Base-by-base conservation (phyloP, 2,329 filamentous ascomycete genomes). In the Passalora sequoiae region DNA sequence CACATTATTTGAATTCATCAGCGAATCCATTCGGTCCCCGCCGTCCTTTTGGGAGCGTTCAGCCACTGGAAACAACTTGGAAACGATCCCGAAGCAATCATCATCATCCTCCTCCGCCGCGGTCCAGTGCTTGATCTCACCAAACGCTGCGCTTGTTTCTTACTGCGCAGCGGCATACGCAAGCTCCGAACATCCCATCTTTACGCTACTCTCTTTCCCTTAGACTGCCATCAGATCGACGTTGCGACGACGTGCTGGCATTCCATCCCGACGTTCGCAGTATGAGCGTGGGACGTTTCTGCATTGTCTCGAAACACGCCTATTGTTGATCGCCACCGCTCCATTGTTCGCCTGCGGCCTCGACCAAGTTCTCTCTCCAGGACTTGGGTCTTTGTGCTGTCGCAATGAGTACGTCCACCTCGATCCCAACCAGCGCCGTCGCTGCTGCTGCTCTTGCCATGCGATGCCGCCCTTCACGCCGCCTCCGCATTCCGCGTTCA, bases 391-490 rank as follows among this genome's bases (percentile, higher is more conserved):
- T 39, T 9, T 27, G 29, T 13, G 33, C 31, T 22, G 41, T 44
- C 59, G 64, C 52, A 40, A 69, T 69, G 67, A 63, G 66, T 69
- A 65, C 54, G 62, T 65, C 54, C 10, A 21, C 9, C 15, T n/a
- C 33, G n/a, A 15, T 57, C n/a, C n/a, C n/a, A n/a, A n/a, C n/a
- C n/a, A n/a, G n/a, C n/a, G n/a, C n/a, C n/a, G n/a, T n/a, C n/a
- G n/a, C n/a, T n/a, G n/a, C n/a, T n/a, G n/a, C n/a, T n/a, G n/a
- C n/a, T n/a, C n/a, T 17, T 30, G 25, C 20, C 20, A 15, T 19
- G 20, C 29, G 21, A 44, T 40, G 36, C 28, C 36, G 7, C 28
- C 42, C 4, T 22, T 32, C 17, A 31, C 39, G 25, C 13, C 39
- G 21, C 43, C 29, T 19, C 16, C 29, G 10, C 49, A 22, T 22